Evolutionary conservation across 306 rosid species (phyloP), one percentile per base, ranked within the genome.

Genomic region (Psophocarpus tetragonolobus): DNA sequence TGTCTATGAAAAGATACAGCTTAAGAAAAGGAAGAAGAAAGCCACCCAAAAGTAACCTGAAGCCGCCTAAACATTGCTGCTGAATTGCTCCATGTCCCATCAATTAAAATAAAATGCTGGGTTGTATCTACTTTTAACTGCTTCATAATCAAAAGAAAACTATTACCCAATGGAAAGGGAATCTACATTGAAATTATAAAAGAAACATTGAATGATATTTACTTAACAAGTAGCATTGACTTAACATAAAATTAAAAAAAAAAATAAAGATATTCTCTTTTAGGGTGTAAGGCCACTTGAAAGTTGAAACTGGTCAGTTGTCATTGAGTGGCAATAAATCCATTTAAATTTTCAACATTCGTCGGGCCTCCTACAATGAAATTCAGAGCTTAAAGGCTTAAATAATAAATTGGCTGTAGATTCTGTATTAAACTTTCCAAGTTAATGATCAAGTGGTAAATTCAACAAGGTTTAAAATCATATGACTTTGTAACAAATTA

Each of bases 21-120:
- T 71, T 48, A 74, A 63, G 64, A 65, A 81, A 78, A 68, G 21
- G 72, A 48, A 74, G 27, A 78, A 57, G 57, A 73, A 76, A 74
- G 45, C 47, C 76, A 24, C 32, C 57, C 44, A 54, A 54, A 80
- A 44, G 35, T 70, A 77, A 94, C 98, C 98, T 90, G 93, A 76
- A 94, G 93, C 50, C 98, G 94, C 81, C 87, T 81, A 87, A 94
- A 88, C 96, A 94, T 94, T 56, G 97, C 97, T 68, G 87, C 97
- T 63, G 98, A 94, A 84, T 90, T 94, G 84, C 92, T 94, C 98
- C 97, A 94, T n/a, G 98, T 94, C 53, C 98, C 98, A 84, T 94
- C 98, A 87, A 94, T 88, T 81, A 94, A 87, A 85, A 94, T 86
- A 75, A 94, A 92, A 87, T 94, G 94, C 78, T 85, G 86, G 48